Evolutionary conservation across 352 stramenopile species (phyloP), one percentile per base, ranked within the genome.

Genomic region (Phytophthora capsici): DNA sequence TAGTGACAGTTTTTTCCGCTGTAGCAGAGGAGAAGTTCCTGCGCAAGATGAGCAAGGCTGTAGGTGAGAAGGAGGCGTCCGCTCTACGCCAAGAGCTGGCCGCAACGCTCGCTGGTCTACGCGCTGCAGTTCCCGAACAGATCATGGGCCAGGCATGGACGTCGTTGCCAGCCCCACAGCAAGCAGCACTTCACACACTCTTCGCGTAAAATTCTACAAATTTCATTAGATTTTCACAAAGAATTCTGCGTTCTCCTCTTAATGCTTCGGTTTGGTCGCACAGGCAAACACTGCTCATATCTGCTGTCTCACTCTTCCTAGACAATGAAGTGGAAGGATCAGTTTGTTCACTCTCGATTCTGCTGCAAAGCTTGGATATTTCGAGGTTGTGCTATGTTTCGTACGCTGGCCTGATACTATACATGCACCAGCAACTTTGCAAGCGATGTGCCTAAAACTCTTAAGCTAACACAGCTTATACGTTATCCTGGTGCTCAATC

Each of bases 1-100:
- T 95, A 19, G 82, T 95, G 4, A 63, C 69, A 4, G 74, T 95
- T 19, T 76, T 95, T 9, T 71, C 84, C 1, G 79, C 89, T 8
- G 64, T 86, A 5, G 50, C 88, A 9, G 77, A 74, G 0, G 68
- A 66, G 16, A 71, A 72, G 6, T 74, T 85, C 26, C 34, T 77
- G 50, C 84, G 78, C 17, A 60, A 66, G 26, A 50, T 73, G 40
- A 72, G 75, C 28, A 65, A 73, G 14, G 58, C 75, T 14, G 73
- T 89, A 5, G 82, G 79, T 17, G 71, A 86, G 30, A 77, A 84
- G 38, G 67, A 74, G 28, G 80, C 77, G 12, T 51, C 46, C 8
- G 55, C 75, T 36, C 66, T 90, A 38, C 71, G 76, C 40, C 56
- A 76, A 2, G 61, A 75, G 50, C 66, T 93, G 17, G 68, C 80